These are phyloP conservation scores for Cryptosporidium ryanae DNA, from an alignment of 169 alveolate species.

Conservation along the genomic window DNA sequence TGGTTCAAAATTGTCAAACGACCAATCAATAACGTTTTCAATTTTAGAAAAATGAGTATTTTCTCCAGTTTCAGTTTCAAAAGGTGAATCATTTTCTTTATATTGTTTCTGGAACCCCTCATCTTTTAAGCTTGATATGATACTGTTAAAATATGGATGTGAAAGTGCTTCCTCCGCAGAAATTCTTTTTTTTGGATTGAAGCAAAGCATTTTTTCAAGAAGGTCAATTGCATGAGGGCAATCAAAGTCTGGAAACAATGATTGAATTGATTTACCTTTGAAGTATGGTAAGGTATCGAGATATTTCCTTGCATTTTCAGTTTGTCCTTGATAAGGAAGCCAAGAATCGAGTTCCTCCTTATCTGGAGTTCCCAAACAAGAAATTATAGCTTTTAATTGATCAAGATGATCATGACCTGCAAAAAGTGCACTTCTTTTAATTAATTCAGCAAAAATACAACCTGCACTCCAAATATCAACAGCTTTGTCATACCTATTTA, in stretches of 20 bases:
- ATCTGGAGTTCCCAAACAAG: conserved; percentile 87
- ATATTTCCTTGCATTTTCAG: conserved; percentile 84
- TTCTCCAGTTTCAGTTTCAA: background rate
- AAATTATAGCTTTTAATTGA: conserved; percentile 88
- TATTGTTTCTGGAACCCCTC: background rate
- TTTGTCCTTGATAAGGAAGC: conserved; percentile 80
- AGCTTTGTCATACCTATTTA: conserved; percentile 87
- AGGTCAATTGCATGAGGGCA: conserved; percentile 87
- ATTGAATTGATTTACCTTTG: conserved; percentile 82
- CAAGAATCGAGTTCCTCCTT: conserved; percentile 85
- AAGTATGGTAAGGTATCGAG: conserved; percentile 84
- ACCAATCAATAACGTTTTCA: conserved; percentile 86
- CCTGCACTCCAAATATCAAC: conserved; percentile 96
- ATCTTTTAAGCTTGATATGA: conserved; percentile 11
- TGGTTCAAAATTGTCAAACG: conserved; percentile 89
- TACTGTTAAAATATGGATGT: conserved; percentile 91
- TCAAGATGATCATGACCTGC: conserved; percentile 93
- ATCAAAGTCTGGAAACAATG: conserved; percentile 81
- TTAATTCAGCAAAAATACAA: conserved; percentile 91
- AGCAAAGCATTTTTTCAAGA: conserved; percentile 89
- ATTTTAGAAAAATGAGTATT: background rate
- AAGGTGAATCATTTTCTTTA: background rate
- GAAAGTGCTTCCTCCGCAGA: conserved; percentile 95
- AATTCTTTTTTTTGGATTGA: conserved; percentile 93
- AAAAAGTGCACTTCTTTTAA: conserved; percentile 90